These are phyloP conservation scores for Crithidia sp. DNA, from an alignment of 208 protist species.

Conservation along the genomic window DNA sequence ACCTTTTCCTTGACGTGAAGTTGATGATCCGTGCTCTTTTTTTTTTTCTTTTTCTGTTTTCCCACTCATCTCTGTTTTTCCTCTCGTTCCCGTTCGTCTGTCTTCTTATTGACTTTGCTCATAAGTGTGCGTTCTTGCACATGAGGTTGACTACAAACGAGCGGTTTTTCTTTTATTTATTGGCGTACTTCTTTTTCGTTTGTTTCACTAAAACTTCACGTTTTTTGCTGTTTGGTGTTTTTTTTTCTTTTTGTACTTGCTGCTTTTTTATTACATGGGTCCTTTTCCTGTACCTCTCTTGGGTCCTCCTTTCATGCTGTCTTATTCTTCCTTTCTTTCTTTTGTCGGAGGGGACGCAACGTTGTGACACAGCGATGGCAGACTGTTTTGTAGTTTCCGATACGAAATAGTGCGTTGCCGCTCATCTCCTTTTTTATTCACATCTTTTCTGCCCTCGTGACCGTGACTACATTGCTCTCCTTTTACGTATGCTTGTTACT, in stretches of 20 bases:
- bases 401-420: no score
- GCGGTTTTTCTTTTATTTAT: no score
- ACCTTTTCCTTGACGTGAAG: neutral
- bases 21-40: neutral
- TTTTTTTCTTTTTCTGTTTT: neutral
- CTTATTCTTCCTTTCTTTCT: no score
- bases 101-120: neutral
- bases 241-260: neutral
- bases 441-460: neutral
- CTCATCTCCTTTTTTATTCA: neutral
- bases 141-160: no score
- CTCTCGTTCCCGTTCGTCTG: constrained; percentile 1
- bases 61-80: neutral
- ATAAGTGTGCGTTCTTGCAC: no score
- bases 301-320: no score
- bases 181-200: no score
- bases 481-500: constrained; percentile 1
- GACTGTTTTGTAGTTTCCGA: no score
- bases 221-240: neutral
- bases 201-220: neutral
- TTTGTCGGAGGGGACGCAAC: no score
- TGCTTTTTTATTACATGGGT: neutral
- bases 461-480: neutral
- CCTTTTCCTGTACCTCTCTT: no score
- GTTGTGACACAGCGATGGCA: no score